These are phyloP conservation scores for Sanghuangporus weigelae DNA, from an alignment of 1,284 basidiomycete species.

Conservation along the genomic window DNA sequence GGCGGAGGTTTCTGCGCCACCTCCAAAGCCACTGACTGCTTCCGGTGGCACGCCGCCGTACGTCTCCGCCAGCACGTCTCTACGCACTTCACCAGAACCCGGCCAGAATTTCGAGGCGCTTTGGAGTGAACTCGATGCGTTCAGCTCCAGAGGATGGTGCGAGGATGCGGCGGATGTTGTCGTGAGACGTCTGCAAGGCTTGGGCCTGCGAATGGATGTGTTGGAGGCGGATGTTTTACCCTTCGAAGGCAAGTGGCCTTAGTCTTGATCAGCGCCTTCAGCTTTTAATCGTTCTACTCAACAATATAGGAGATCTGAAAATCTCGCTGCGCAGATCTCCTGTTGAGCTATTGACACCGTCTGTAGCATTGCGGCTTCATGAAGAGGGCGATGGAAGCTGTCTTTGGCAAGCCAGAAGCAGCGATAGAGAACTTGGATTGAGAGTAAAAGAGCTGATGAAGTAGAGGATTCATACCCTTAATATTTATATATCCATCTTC, in stretches of 20 bases:
- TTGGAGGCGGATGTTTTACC: conserved; percentile 49
- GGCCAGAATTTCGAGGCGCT: conserved; percentile 7
- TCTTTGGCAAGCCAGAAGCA: conserved; percentile 64
- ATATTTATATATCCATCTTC: too few relatives aligned
- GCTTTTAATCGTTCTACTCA: conserved; percentile 7
- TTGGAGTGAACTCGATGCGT: neutral
- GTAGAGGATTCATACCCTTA: neutral
- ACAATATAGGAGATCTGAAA: conserved; percentile 54
- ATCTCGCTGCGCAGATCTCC: conserved; percentile 36
- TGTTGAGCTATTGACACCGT: conserved; percentile 15
- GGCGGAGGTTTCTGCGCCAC: neutral
- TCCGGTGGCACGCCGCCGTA: neutral
- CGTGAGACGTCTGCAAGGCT: conserved; percentile 44
- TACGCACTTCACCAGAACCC: conserved; percentile 12
- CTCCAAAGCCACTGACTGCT: neutral
- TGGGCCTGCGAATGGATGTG: conserved; percentile 44
- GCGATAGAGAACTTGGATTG: conserved; percentile 26
- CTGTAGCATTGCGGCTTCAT: conserved; percentile 48
- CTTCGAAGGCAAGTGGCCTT: conserved; percentile 46
- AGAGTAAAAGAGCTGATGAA: conserved; percentile 5
- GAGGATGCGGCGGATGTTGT: conserved; percentile 47
- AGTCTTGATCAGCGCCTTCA: conserved; percentile 2
- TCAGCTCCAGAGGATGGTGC: conserved; percentile 59
- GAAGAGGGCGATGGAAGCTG: conserved; percentile 66
- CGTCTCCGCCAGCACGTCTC: conserved; percentile 8